phyloP scores from a whole-genome alignment of 2,329 filamentous ascomycete genomes.

The Penicillium sp. region DNA sequence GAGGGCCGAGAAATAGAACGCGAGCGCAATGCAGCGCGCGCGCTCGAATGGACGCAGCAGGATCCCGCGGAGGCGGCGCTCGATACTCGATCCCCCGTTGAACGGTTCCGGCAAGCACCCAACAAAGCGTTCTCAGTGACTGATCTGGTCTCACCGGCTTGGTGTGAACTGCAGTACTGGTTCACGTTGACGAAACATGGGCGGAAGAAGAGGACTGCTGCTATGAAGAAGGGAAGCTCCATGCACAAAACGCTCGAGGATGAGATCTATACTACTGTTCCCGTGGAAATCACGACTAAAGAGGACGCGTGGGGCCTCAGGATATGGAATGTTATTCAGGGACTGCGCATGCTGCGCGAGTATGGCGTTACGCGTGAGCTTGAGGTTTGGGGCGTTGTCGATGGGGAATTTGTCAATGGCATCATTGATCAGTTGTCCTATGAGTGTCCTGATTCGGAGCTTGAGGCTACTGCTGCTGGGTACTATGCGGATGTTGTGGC shows the following conservation, averaged over 20 bases:
- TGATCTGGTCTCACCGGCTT: slow-evolving; percentile 82
- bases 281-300: slow-evolving; percentile 66
- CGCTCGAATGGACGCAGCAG: slow-evolving; percentile 26
- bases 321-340: slow-evolving; percentile 90
- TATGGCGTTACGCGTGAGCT: slow-evolving; percentile 72
- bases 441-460: slow-evolving; percentile 67
- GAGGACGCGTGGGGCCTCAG: slow-evolving; percentile 80
- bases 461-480: slow-evolving; percentile 59
- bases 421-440: slow-evolving; percentile 84
- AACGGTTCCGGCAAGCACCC: slow-evolving; percentile 74
- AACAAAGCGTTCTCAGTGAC: slow-evolving; percentile 80
- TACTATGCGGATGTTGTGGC: slow-evolving; percentile 38
- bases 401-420: slow-evolving; percentile 81
- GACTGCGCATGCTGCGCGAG: slow-evolving; percentile 68
- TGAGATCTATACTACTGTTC: slow-evolving; percentile 74
- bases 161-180: slow-evolving; percentile 94
- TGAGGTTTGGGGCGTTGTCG: slow-evolving; percentile 79
- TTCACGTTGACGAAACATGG: slow-evolving; percentile 79
- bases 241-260: slow-evolving; percentile 84
- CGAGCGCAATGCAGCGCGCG: slow-evolving; percentile 27
- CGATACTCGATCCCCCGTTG: slow-evolving; percentile 62
- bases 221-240: slow-evolving; percentile 78
- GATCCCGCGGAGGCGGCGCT: slow-evolving; percentile 16
- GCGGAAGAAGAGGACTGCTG: slow-evolving; percentile 68
- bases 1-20: slow-evolving; percentile 36